Conservation (phyloP, 371 early-diverging fungal species). For the Apophysomyces trapeziformis region DNA sequence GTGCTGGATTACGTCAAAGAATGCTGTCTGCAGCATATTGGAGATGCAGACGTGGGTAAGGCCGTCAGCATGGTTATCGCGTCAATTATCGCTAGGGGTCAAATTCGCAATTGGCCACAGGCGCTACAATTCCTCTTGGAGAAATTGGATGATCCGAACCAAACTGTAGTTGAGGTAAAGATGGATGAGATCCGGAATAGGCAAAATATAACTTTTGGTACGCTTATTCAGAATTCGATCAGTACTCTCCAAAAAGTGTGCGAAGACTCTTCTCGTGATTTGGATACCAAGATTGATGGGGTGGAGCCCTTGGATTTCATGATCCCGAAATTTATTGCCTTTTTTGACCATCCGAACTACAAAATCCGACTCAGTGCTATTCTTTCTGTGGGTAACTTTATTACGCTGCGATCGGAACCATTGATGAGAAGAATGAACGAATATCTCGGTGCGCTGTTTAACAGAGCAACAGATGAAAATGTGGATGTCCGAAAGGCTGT, state of each 20-base stretch:
- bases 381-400: conserved; percentile 76
- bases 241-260: conserved; percentile 83
- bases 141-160: conserved; percentile 61
- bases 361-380: conserved; percentile 73
- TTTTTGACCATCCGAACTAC: conserved; percentile 64
- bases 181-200: background rate
- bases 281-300: conserved; percentile 70
- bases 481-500: conserved; percentile 75
- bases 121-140: conserved; percentile 59
- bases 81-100: conserved; percentile 66
- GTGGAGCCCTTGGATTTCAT: conserved; percentile 68
- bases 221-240: conserved; percentile 63
- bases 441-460: conserved; percentile 74
- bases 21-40: conserved; percentile 60
- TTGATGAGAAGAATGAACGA: conserved; percentile 61
- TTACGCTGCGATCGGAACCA: conserved; percentile 58
- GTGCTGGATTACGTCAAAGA: conserved; percentile 73
- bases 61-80: conserved; percentile 80
- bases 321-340: conserved; percentile 73
- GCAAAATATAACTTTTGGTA: background rate
- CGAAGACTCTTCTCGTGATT: conserved; percentile 76
- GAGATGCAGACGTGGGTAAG: conserved; percentile 56
- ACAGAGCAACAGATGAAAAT: conserved; percentile 68
- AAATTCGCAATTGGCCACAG: conserved; percentile 71
- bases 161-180: conserved; percentile 65